Percentiles rank a stretch among this genome's conserved stretches.
These are phyloP conservation scores for Cutaneotrichosporon daszewskae DNA, from an alignment of 1,284 basidiomycete species.

Conservation along the genomic window DNA sequence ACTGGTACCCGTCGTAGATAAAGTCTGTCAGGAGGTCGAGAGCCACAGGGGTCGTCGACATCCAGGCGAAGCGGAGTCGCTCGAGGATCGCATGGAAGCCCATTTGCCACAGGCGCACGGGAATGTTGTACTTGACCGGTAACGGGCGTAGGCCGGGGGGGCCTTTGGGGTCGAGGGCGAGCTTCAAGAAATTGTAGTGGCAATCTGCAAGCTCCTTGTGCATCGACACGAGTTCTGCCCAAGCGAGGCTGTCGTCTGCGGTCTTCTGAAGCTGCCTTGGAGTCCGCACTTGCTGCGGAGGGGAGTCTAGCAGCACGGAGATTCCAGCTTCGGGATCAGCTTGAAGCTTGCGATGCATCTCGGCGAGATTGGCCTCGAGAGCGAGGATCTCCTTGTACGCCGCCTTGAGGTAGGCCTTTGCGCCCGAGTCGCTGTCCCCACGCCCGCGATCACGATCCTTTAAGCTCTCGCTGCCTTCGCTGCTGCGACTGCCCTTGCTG, in stretches of 20 bases:
- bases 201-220: constrained; percentile 65
- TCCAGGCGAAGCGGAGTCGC: constrained; percentile 73
- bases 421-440: constrained; percentile 45
- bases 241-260: constrained; percentile 30
- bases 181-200: constrained; percentile 79
- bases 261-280: too few relatives aligned
- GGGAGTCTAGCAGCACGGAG: constrained; percentile 22
- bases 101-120: constrained; percentile 85
- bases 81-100: constrained; percentile 87
- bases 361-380: constrained; percentile 45
- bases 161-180: constrained; percentile 77
- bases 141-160: constrained; percentile 82
- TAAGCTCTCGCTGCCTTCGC: constrained; percentile 49
- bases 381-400: constrained; percentile 45
- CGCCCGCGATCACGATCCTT: constrained; percentile 45
- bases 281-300: too few relatives aligned
- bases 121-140: constrained; percentile 90
- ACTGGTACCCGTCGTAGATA: constrained; percentile 90
- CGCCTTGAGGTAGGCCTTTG: constrained; percentile 43
- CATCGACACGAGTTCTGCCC: constrained; percentile 44
- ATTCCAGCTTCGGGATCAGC: constrained; percentile 42
- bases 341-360: constrained; percentile 45
- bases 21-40: constrained; percentile 78
- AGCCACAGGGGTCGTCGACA: constrained; percentile 34
- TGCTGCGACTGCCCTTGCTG: constrained; percentile 41